phyloP scores from a whole-genome alignment of 2,329 filamentous ascomycete species.

The Cadophora gregata region DNA sequence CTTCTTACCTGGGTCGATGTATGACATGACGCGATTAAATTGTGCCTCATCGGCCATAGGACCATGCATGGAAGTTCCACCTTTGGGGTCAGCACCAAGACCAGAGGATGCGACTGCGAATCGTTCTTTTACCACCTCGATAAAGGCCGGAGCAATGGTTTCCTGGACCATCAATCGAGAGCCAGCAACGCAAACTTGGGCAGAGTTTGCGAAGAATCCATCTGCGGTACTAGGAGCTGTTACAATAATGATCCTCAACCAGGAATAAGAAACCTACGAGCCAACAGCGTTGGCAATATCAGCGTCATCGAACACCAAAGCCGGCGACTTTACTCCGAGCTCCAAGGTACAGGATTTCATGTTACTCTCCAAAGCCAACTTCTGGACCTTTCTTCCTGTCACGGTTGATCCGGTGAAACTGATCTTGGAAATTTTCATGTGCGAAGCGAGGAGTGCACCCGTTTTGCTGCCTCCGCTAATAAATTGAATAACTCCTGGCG shows the following conservation, averaged over 20 bases:
- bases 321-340: conserved; percentile 51
- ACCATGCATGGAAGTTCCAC: conserved; percentile 61
- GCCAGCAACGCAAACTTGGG: conserved; percentile 77
- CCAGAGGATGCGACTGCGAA: conserved; percentile 12
- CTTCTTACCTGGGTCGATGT: conserved; percentile 66
- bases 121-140: conserved; percentile 47
- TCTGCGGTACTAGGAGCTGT: conserved; percentile 41
- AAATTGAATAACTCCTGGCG: conserved; percentile 49
- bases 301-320: conserved; percentile 51
- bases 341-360: conserved; percentile 51
- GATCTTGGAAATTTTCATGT: conserved; percentile 49
- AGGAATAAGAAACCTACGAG: conserved; percentile 11
- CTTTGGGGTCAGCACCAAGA: conserved; percentile 31
- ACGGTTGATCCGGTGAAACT: conserved; percentile 49
- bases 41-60: conserved; percentile 60
- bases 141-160: conserved; percentile 63
- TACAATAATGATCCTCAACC: no score
- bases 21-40: conserved; percentile 70
- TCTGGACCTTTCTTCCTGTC: conserved; percentile 48
- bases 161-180: conserved; percentile 72
- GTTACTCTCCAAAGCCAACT: conserved; percentile 47
- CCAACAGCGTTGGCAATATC: conserved; percentile 54
- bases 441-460: conserved; percentile 46
- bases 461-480: conserved; percentile 48
- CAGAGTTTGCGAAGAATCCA: conserved; percentile 70